These are phyloP conservation scores for Cadophora gregata DNA, from an alignment of 2,329 filamentous ascomycete genomes.

Conservation along the genomic window DNA sequence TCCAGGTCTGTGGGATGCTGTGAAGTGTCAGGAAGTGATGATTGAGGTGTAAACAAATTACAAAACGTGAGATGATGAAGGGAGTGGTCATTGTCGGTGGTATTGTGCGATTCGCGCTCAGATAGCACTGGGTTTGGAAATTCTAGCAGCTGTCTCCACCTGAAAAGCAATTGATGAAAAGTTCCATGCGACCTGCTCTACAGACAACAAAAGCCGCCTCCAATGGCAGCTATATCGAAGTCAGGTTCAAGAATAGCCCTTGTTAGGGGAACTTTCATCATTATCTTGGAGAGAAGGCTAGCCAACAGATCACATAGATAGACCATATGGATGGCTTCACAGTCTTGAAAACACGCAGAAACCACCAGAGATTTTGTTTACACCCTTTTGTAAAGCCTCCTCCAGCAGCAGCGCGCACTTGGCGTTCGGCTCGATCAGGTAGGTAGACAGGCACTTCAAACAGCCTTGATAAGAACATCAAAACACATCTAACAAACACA, in stretches of 20 bases:
- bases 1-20: constrained; percentile 91
- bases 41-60: not conserved
- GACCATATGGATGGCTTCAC: not conserved
- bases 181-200: too few relatives aligned
- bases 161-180: too few relatives aligned
- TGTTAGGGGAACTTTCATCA: too few relatives aligned
- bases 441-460: not conserved
- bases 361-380: not conserved
- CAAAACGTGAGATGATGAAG: not conserved
- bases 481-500: not conserved
- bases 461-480: not conserved
- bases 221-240: too few relatives aligned
- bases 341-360: not conserved
- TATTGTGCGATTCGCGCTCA: not conserved
- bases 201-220: too few relatives aligned
- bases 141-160: too few relatives aligned
- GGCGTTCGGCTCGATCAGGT: not conserved
- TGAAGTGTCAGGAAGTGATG: not conserved
- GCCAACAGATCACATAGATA: too few relatives aligned
- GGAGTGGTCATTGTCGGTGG: not conserved
- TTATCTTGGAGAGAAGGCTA: too few relatives aligned
- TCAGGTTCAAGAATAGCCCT: too few relatives aligned
- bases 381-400: not conserved
- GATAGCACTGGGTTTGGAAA: not conserved
- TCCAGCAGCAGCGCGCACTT: not conserved